These are phyloP conservation scores for Trichosporon ovoides DNA, from an alignment of 1,284 basidiomycete species.

Conservation along the genomic window DNA sequence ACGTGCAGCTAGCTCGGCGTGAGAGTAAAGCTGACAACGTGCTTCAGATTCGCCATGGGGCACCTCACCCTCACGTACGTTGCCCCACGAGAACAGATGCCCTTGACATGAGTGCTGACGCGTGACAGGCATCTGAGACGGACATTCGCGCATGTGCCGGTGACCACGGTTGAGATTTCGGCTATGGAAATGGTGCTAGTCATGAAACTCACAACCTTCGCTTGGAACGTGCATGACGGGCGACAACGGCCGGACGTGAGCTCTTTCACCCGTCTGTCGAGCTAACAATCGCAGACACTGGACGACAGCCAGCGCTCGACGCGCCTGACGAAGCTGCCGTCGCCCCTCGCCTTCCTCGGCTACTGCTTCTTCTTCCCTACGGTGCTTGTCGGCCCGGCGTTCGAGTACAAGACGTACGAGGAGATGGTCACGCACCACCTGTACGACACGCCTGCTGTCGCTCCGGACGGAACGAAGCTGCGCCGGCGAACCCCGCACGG, in stretches of 20 bases:
- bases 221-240: slow-evolving; percentile 94
- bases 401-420: slow-evolving; percentile 79
- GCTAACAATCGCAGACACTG: slow-evolving; percentile 58
- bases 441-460: slow-evolving; percentile 51
- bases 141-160: slow-evolving; percentile 51
- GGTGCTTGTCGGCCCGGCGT: slow-evolving; percentile 83
- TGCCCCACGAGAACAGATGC: background rate
- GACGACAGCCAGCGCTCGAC: slow-evolving; percentile 80
- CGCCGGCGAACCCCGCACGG: slow-evolving; percentile 58
- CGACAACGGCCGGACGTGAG: slow-evolving; percentile 34
- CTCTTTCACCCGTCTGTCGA: background rate
- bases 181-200: slow-evolving; percentile 88
- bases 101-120: background rate
- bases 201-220: slow-evolving; percentile 93
- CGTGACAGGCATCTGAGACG: slow-evolving; percentile 47
- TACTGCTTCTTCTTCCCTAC: slow-evolving; percentile 96
- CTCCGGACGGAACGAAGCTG: slow-evolving; percentile 27
- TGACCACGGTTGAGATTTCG: slow-evolving; percentile 75
- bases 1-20: slow-evolving; percentile 44
- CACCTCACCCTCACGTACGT: slow-evolving; percentile 77
- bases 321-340: slow-evolving; percentile 68
- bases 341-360: slow-evolving; percentile 80
- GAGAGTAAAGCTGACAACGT: background rate
- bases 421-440: slow-evolving; percentile 67
- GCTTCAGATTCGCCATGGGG: slow-evolving; percentile 61